phyloP scores from a whole-genome alignment of 352 stramenopile species.

The Blastocystis sp. region DNA sequence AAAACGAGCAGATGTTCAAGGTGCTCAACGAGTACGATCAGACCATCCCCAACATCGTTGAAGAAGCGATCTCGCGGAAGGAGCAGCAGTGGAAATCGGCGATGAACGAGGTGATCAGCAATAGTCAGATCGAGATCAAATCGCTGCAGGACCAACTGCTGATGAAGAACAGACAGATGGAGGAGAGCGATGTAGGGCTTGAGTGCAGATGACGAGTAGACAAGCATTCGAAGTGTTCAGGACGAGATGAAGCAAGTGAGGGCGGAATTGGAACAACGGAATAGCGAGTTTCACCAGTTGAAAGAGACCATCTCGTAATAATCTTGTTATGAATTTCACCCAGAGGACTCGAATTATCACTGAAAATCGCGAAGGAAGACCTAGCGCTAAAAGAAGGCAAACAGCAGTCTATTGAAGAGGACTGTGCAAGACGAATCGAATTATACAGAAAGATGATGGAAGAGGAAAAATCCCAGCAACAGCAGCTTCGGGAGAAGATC shows the following conservation, averaged over 20 bases:
- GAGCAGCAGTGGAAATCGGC: not conserved
- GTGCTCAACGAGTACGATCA: not conserved
- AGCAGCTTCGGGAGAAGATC: not conserved
- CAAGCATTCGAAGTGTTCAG: not conserved
- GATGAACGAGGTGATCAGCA: not conserved
- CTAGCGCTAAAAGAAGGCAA: not conserved
- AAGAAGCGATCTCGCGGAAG: not conserved
- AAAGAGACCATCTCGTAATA: not conserved
- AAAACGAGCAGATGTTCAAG: conserved; percentile 8
- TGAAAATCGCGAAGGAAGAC: not conserved
- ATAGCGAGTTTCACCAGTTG: not conserved
- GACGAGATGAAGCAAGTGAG: not conserved
- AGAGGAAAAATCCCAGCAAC: not conserved
- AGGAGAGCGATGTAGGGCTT: not conserved
- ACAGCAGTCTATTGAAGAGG: not conserved
- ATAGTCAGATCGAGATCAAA: not conserved
- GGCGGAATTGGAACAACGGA: not conserved
- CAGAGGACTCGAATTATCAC: not conserved
- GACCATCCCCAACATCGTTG: not conserved
- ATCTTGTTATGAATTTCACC: no score
- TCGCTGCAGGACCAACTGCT: not conserved
- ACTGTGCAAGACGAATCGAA: not conserved
- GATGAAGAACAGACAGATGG: not conserved
- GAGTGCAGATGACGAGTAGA: not conserved
- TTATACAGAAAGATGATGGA: not conserved